Conservation (phyloP, 1,284 basidiomycete species). For the Microbotryum violaceum region DNA sequence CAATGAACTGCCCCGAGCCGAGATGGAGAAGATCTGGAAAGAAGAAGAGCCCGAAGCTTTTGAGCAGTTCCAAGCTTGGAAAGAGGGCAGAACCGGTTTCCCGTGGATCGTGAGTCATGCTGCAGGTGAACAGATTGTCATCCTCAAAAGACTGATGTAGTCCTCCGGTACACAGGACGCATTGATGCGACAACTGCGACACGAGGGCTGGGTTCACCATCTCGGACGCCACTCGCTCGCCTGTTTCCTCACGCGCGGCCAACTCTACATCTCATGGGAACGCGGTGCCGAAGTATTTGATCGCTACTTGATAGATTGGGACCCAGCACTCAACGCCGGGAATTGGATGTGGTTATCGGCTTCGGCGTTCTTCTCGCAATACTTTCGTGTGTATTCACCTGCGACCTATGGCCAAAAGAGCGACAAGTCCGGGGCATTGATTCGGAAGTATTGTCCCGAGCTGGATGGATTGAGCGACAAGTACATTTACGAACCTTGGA, state of each 20-base stretch:
- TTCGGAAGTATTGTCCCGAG: conserved; percentile 48
- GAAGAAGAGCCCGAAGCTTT: conserved; percentile 43
- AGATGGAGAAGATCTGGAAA: conserved; percentile 39
- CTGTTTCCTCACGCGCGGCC: conserved; percentile 50
- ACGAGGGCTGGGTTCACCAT: conserved; percentile 50
- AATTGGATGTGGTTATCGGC: conserved; percentile 51
- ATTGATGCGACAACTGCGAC: conserved; percentile 46
- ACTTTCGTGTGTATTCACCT: background rate
- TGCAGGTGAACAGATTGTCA: too few relatives aligned
- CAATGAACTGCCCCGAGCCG: conserved; percentile 16
- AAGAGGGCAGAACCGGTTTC: conserved; percentile 47
- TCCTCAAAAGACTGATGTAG: too few relatives aligned
- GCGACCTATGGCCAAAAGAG: conserved; percentile 44
- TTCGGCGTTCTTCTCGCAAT: conserved; percentile 44
- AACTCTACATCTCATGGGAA: conserved; percentile 54
- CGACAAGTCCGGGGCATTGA: conserved; percentile 45
- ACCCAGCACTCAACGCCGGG: conserved; percentile 44
- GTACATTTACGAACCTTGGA: conserved; percentile 44
- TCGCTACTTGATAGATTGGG: conserved; percentile 41
- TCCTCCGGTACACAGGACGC: conserved; percentile 41
- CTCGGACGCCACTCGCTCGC: conserved; percentile 51
- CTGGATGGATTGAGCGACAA: conserved; percentile 44
- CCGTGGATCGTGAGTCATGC: conserved; percentile 43
- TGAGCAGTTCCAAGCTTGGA: conserved; percentile 44
- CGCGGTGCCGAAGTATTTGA: conserved; percentile 51